A percentile compares a stretch with the other conserved stretches of the same genome.
Evolutionary conservation across 106 monocot genomes (phyloP).

Genomic region (Narthecium ossifragum): DNA sequence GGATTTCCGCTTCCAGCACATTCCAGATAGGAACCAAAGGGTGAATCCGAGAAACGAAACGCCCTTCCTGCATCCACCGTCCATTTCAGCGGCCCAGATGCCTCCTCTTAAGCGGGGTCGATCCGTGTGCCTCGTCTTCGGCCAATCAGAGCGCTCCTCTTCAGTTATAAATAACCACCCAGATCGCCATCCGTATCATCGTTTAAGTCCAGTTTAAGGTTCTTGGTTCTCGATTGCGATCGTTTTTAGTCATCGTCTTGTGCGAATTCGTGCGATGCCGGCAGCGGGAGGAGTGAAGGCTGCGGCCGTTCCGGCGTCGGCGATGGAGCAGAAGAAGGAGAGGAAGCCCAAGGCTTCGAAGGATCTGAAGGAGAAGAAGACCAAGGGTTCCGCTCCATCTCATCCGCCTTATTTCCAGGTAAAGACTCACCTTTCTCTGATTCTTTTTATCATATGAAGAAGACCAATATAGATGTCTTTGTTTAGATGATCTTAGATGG

Average conservation of each 20-base stretch:
- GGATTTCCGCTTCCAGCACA: too few species aligned
- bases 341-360: conserved; percentile 1
- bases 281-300: background rate
- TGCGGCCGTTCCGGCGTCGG: background rate
- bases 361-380: conserved; percentile 34
- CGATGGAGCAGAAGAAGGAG: background rate
- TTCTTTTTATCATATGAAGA: background rate
- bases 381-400: conserved; percentile 19
- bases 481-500: background rate
- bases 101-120: background rate
- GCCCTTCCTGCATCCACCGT: conserved; percentile 2
- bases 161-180: too few species aligned
- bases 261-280: too few species aligned
- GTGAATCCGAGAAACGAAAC: too few species aligned
- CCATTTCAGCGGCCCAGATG: background rate
- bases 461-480: background rate
- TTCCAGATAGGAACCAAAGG: too few species aligned
- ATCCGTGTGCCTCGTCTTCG: background rate
- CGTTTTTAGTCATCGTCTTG: too few species aligned
- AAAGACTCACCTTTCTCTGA: background rate
- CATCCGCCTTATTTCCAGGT: conserved; percentile 65
- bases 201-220: too few species aligned
- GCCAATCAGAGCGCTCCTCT: conserved; percentile 3
- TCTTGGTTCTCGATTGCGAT: too few species aligned
- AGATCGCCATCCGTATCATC: too few species aligned